Evolutionary conservation across 2,329 filamentous ascomycete species (phyloP), one percentile per base, ranked within the genome.

Genomic region (Zarea fungicola): DNA sequence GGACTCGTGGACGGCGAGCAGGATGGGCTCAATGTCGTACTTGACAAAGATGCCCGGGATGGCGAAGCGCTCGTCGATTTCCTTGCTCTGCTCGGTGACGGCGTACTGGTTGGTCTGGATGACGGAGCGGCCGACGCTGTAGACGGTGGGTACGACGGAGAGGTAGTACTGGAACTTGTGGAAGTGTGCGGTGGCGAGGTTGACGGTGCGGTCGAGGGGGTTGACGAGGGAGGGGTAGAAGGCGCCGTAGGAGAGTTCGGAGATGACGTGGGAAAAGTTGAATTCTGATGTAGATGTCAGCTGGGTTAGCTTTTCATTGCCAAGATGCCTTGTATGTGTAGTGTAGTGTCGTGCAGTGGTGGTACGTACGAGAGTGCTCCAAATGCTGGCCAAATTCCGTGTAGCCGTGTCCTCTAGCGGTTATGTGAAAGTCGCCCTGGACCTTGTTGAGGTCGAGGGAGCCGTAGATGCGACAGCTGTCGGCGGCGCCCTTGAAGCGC

Each of bases 111-210:
- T 99, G 14, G 93, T 97, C 68, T 85, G 81, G 63, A 99, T 83
- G 47, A 83, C 84, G 60, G 80, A 78, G 26, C 68, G 65, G 40
- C 75, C 76, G 52, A 85, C 77, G 65, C 82, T 90, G 76, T 97
- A 99, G 60, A 95, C 81, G 5, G 93, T 99, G 2, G 93, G 93
- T 3, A 99, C 93, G 31, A 99, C 79, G 32, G 88, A 95, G 63
- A 97, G 77, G 73, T 93, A 97, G 78, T 99, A 99, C 70, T 99
- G 93, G 74, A 90, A 97, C 70, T 93, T 95, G 80, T 92, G 85
- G 75, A 96, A 97, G 74, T 95, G 78, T 53, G 69, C 65, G 14
- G 75, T 64, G n/a, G 87, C 92, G 4, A 76, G 70, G 60, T 91
- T 87, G 68, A 91, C 81, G 37, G 93, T 97, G 57, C 85, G 84